Evolutionary conservation across 306 rosid species (phyloP), one percentile per base, ranked within the genome.

Genomic region (Potentilla sterilis): DNA sequence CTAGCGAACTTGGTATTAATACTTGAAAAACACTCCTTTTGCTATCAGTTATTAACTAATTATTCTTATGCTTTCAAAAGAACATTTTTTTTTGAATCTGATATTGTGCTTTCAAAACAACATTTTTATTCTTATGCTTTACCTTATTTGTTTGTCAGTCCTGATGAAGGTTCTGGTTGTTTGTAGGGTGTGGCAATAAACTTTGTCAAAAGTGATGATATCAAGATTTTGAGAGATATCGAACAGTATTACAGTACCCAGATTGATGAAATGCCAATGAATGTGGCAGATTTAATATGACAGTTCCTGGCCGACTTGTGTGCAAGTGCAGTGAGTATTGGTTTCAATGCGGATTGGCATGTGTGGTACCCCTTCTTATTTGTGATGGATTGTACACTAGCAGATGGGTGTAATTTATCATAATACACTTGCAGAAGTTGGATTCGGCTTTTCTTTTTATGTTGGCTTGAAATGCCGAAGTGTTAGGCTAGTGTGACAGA

Each of bases 221-320:
- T 95, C 80, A 95, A 91, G 87, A 95, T 95, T 76, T 81, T 95
- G 79, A 86, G 98, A 84, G 98, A 95, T 77, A 95, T 95, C 11
- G 98, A 92, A 65, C 98, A 95, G 74, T 95, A 95, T 61, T 95
- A 95, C 83, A 95, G 98, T 82, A 95, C 98, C 9, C 97, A 95
- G 89, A 95, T 95, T 69, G 98, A 95, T 58, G 98, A 92, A 83
- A 95, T 95, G 98, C 98, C 98, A 0, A 95, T 95, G 98, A 95
- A 95, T 68, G 97, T 95, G 73, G 97, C 97, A 24, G 98, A 95
- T 85, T 88, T 95, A 73, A 95, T 95, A 77, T 95, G 67, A 84
- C 38, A 42, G 63, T 5, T 69, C 83, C 44, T 61, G 42, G 80
- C 38, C 69, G 12, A 15, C 55, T 51, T 51, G 37, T 65, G 61